Evolutionary conservation across 2,329 filamentous ascomycete species (phyloP), one percentile per base, ranked within the genome.

Genomic region (Monosporascus sp.): DNA sequence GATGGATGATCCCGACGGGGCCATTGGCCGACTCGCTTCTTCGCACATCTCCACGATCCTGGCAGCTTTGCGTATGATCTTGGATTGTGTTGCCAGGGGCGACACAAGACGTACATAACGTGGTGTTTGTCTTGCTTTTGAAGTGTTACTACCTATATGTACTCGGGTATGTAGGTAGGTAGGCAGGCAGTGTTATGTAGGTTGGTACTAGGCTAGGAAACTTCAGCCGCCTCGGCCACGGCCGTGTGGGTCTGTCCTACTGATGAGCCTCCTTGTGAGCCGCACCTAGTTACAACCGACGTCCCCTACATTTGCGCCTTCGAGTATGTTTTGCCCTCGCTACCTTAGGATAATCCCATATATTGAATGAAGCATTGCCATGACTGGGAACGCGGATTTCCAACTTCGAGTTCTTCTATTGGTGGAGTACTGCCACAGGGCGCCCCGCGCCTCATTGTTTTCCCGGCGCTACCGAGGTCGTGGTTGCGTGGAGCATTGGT

Each of bases 261-360:
- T 53, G 55, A 54, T 60, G 59, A 61, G 59, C 59, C 59, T 61
- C 59, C 46, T 38, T 50, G 55, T 50, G 59, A 61, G 59, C 59
- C 59, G 59, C 59, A 61, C 58, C 54, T 59, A 57, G 58, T 58
- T 61, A 53, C 55, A 52, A 61, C 59, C 57, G 55, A 54, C 58
- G 54, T 58, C 38, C 56, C 49, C 31, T 26, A 45, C 37, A 48
- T 35, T 35, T 35, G 31, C 9, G 31, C 11, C 11, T 14, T 35
- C 1, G 31, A 35, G 4, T 35, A 9, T 35, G 31, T 5, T 35
- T 4, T 14, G 5, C 9, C 31, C 4, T 35, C 31, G 9, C 31
- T 35, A 5, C 31, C 31, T 31, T 35, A 14, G 31, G 31, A 35
- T 35, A 35, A 35, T 35, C 31, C 31, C 31, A 35, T 35, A 35